A percentile compares a stretch with the other conserved stretches of the same genome.
phyloP scores from a whole-genome alignment of 2,329 filamentous ascomycete species.

The Cryphonectria japonica region DNA sequence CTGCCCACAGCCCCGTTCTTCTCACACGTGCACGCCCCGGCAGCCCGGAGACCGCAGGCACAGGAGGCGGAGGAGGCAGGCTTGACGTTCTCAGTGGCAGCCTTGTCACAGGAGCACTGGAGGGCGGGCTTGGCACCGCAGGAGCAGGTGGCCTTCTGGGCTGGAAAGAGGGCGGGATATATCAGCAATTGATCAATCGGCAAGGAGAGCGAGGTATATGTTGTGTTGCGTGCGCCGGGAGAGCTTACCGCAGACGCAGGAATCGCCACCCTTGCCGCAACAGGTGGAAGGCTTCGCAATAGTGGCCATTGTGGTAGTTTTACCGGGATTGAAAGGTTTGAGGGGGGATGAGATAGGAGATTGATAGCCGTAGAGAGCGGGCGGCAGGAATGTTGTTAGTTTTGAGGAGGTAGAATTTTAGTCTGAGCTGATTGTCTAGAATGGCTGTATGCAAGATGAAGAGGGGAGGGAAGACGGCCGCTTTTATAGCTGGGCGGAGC shows the following conservation, averaged over 20 bases:
- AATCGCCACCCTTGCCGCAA: conserved; percentile 57
- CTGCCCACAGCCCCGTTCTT: conserved; percentile 64
- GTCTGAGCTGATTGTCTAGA: too few relatives aligned
- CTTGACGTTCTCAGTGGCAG: conserved; percentile 69
- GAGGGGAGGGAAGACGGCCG: conserved; percentile 6
- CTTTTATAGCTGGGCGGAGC: conserved; percentile 19
- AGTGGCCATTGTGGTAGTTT: conserved; percentile 38
- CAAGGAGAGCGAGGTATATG: conserved; percentile 16
- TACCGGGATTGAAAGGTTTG: conserved; percentile 3
- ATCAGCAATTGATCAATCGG: conserved; percentile 7
- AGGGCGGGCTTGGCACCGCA: conserved; percentile 81
- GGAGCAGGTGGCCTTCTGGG: conserved; percentile 58
- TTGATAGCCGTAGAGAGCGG: background rate
- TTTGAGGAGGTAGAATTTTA: background rate
- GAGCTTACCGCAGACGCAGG: conserved; percentile 62
- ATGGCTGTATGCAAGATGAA: background rate
- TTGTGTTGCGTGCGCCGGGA: background rate
- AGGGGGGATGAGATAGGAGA: conserved; percentile 3
- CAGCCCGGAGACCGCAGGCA: conserved; percentile 75
- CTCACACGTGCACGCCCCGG: conserved; percentile 82
- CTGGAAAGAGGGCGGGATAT: background rate
- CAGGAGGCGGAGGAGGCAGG: conserved; percentile 64
- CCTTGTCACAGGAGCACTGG: conserved; percentile 79
- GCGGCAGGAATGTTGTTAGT: background rate
- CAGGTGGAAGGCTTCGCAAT: conserved; percentile 51